phyloP scores from a whole-genome alignment of 352 stramenopile genomes.

The Globisporangium lucens region DNA sequence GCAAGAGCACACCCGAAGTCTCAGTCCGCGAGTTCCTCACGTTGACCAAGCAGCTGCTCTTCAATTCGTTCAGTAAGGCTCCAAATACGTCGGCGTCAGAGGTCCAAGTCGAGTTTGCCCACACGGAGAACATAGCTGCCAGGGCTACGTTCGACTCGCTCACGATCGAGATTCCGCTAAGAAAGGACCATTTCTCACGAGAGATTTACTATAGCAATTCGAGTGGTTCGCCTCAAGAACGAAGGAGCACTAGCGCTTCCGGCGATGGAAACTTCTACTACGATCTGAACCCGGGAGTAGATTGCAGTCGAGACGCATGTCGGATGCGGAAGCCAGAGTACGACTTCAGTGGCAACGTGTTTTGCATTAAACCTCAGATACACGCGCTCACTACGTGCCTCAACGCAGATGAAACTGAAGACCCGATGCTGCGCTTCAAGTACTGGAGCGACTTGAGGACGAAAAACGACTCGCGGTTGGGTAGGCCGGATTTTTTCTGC shows the following conservation, averaged over 20 bases:
- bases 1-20: too few relatives aligned
- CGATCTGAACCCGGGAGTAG: background rate
- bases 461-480: background rate
- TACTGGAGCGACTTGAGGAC: background rate
- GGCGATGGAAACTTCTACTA: conserved; percentile 1
- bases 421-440: conserved; percentile 1
- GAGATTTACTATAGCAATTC: background rate
- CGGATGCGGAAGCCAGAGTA: background rate
- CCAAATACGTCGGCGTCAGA: conserved; percentile 1
- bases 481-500: background rate
- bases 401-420: background rate
- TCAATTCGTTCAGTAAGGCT: background rate
- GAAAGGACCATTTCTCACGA: background rate
- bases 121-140: background rate
- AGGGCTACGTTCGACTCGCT: conserved; percentile 5
- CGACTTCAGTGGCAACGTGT: background rate
- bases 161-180: conserved; percentile 6
- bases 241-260: background rate
- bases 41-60: background rate
- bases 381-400: background rate
- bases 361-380: background rate
- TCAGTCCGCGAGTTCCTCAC: background rate
- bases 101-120: background rate
- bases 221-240: background rate
- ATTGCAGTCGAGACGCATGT: conserved; percentile 1